phyloP scores from a whole-genome alignment of 805 yeast genomes.

The Wickerhamiella shivajii region DNA sequence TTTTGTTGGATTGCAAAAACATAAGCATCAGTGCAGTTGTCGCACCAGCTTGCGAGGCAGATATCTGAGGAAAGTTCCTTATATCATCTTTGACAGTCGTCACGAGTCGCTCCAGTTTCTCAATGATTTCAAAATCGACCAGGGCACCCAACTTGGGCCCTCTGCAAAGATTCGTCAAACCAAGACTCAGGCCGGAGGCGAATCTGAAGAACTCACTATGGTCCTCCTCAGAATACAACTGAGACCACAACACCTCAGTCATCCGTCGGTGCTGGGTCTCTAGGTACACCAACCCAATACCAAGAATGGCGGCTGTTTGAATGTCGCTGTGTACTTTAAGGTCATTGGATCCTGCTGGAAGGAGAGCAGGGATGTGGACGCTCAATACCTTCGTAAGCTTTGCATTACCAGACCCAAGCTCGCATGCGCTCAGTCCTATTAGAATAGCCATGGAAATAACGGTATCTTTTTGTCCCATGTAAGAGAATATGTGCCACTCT shows the following conservation, averaged over 20 bases:
- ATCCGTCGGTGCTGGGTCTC: slow-evolving; percentile 71
- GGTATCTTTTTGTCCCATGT: slow-evolving; percentile 76
- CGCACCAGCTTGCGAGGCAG: slow-evolving; percentile 37
- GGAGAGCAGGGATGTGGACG: slow-evolving; percentile 80
- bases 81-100: slow-evolving; percentile 34
- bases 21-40: slow-evolving; percentile 61
- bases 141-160: slow-evolving; percentile 47
- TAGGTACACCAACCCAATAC: slow-evolving; percentile 72
- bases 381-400: slow-evolving; percentile 81
- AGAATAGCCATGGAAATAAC: slow-evolving; percentile 75
- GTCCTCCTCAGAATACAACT: slow-evolving; percentile 32
- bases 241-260: slow-evolving; percentile 65
- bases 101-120: slow-evolving; percentile 43
- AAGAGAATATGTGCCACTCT: slow-evolving; percentile 94
- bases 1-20: slow-evolving; percentile 51
- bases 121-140: slow-evolving; percentile 47
- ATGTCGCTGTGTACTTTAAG: slow-evolving; percentile 69
- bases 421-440: slow-evolving; percentile 86
- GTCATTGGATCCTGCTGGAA: slow-evolving; percentile 85
- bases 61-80: slow-evolving; percentile 44
- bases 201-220: slow-evolving; percentile 70
- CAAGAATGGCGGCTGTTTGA: slow-evolving; percentile 83
- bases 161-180: slow-evolving; percentile 66
- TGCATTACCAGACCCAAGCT: slow-evolving; percentile 66
- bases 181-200: slow-evolving; percentile 81